Percentiles rank a stretch among this genome's conserved stretches.
Conservation (phyloP, 208 protist species). For the Trichomonas gallinae region DNA sequence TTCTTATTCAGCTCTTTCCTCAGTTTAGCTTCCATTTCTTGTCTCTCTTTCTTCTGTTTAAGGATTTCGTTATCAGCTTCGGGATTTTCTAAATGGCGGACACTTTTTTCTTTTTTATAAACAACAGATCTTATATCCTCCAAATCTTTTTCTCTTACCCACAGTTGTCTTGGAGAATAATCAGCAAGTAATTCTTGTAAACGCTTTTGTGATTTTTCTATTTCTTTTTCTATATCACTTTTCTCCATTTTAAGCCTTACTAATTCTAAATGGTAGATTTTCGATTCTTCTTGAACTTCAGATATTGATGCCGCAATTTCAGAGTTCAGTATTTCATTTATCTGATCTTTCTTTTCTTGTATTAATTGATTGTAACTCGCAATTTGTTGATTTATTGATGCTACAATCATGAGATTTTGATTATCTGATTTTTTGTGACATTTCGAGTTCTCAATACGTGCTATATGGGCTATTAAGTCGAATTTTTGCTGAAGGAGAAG, state of each 20-base stretch:
- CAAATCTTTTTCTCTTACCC: neutral
- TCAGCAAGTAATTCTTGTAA: neutral
- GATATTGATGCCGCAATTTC: neutral
- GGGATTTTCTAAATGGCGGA: neutral
- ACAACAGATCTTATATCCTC: neutral
- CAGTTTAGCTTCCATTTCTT: neutral
- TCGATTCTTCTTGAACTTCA: neutral
- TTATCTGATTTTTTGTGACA: neutral
- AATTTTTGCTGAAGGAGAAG: neutral
- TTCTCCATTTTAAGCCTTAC: neutral
- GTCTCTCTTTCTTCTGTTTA: neutral
- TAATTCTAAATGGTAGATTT: neutral
- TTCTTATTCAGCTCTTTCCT: neutral
- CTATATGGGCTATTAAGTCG: neutral
- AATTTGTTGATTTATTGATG: neutral
- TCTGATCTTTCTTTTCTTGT: neutral
- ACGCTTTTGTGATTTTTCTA: neutral
- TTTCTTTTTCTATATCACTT: neutral
- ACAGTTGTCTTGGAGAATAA: neutral
- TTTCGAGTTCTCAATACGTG: neutral
- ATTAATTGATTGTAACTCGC: neutral
- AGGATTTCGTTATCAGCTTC: neutral
- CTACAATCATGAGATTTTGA: neutral
- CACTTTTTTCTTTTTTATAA: neutral
- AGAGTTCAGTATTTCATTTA: neutral